Evolutionary conservation across 148 eudicot species (phyloP).

Genomic region (Nepenthes mirabilis): DNA sequence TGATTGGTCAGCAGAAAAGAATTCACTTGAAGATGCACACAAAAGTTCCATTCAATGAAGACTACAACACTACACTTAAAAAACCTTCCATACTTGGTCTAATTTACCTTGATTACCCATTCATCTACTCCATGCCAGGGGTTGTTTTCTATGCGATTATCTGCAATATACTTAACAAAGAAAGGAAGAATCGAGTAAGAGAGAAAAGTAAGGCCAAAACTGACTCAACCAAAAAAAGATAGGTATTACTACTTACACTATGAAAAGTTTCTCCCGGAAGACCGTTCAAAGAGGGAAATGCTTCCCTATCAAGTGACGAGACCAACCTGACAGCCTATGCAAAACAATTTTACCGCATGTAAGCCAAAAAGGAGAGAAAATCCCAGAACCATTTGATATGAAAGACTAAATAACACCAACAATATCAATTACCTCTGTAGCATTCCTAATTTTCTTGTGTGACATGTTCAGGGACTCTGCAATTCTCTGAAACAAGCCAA

Average conservation of each 20-base stretch:
- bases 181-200: constrained; percentile 2
- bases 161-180: constrained; percentile 71
- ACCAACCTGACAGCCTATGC: constrained; percentile 63
- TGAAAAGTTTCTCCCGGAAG: constrained; percentile 76
- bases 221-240: background rate
- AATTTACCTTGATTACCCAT: constrained; percentile 73
- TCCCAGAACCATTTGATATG: background rate
- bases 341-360: constrained; percentile 7
- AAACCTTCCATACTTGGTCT: background rate
- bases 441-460: constrained; percentile 78
- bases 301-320: constrained; percentile 76
- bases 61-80: too few relatives aligned
- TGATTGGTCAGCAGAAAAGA: too few relatives aligned
- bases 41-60: too few relatives aligned
- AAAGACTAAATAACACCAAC: background rate
- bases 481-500: constrained; percentile 37
- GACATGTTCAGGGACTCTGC: constrained; percentile 82
- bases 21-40: too few relatives aligned
- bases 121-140: constrained; percentile 82
- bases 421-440: constrained; percentile 54
- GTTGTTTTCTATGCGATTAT: constrained; percentile 57
- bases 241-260: constrained; percentile 47
- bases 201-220: background rate
- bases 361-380: background rate
- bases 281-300: constrained; percentile 71